Evolutionary conservation across 352 stramenopile genomes (phyloP).

Genomic region (Globisporangium mamillatum): DNA sequence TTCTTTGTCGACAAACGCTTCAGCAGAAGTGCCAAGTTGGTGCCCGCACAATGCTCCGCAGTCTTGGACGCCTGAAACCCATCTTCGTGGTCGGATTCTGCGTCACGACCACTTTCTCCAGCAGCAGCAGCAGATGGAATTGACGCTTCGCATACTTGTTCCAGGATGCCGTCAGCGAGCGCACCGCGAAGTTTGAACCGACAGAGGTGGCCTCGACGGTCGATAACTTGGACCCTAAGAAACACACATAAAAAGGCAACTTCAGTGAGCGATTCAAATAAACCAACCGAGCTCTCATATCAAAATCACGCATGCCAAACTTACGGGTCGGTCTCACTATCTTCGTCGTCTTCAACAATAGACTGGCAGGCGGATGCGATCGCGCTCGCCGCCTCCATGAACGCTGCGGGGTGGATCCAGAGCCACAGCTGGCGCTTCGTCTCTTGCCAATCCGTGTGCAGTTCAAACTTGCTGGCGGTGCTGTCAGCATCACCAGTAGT

Average conservation of each 20-base stretch:
- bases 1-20: slow-evolving; percentile 5
- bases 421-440: slow-evolving; percentile 75
- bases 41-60: slow-evolving; percentile 6
- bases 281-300: not conserved
- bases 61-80: slow-evolving; percentile 23
- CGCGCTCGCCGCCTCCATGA: slow-evolving; percentile 64
- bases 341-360: slow-evolving; percentile 38
- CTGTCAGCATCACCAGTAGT: not conserved
- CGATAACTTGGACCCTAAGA: slow-evolving; percentile 50
- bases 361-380: slow-evolving; percentile 53
- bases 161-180: slow-evolving; percentile 35
- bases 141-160: slow-evolving; percentile 17
- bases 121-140: slow-evolving; percentile 4
- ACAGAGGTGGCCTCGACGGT: slow-evolving; percentile 63
- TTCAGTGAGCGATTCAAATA: not conserved
- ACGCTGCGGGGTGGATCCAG: slow-evolving; percentile 75
- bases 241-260: not conserved
- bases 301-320: not conserved
- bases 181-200: slow-evolving; percentile 67
- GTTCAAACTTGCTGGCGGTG: slow-evolving; percentile 21
- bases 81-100: slow-evolving; percentile 54
- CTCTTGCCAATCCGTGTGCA: slow-evolving; percentile 38
- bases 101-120: slow-evolving; percentile 16
- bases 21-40: slow-evolving; percentile 16
- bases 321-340: slow-evolving; percentile 16